phyloP scores from a whole-genome alignment of 306 rosid genomes.

The Medicago arabica region DNA sequence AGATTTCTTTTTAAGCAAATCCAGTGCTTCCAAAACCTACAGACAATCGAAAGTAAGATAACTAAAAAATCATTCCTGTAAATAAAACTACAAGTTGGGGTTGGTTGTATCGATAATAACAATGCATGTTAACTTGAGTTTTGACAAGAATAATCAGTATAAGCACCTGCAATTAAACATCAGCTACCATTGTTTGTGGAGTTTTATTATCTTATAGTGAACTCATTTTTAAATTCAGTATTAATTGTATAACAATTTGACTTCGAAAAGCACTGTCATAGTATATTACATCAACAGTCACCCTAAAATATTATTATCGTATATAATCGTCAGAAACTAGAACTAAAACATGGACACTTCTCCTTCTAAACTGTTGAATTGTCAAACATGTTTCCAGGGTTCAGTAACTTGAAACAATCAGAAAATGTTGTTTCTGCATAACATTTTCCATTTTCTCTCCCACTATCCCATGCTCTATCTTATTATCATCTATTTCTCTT shows the following conservation, averaged over 20 bases:
- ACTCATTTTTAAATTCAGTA: too few relatives aligned
- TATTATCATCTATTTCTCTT: not conserved
- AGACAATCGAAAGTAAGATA: conserved; percentile 30
- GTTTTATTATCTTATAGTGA: conserved; percentile 23
- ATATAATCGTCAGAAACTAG: not conserved
- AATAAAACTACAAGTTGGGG: conserved; percentile 12
- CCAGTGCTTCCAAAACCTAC: conserved; percentile 92
- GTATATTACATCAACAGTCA: conserved; percentile 20
- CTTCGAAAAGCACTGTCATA: not conserved
- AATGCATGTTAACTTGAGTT: conserved; percentile 19
- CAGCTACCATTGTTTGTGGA: conserved; percentile 6
- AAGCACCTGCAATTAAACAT: conserved; percentile 9
- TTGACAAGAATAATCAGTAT: conserved; percentile 1
- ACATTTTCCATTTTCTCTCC: conserved; percentile 5
- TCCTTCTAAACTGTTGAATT: not conserved
- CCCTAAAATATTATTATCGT: too few relatives aligned
- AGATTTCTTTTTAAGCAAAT: conserved; percentile 76
- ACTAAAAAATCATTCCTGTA: not conserved
- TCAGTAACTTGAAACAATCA: not conserved
- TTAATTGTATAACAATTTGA: not conserved
- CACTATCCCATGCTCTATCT: not conserved
- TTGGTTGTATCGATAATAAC: not conserved
- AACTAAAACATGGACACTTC: not conserved
- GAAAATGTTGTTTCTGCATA: not conserved
- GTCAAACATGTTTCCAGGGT: not conserved